Percentiles rank a stretch among this genome's conserved stretches.
phyloP scores from a whole-genome alignment of 805 yeast genomes.

The Yarrowia yakushimensis region DNA sequence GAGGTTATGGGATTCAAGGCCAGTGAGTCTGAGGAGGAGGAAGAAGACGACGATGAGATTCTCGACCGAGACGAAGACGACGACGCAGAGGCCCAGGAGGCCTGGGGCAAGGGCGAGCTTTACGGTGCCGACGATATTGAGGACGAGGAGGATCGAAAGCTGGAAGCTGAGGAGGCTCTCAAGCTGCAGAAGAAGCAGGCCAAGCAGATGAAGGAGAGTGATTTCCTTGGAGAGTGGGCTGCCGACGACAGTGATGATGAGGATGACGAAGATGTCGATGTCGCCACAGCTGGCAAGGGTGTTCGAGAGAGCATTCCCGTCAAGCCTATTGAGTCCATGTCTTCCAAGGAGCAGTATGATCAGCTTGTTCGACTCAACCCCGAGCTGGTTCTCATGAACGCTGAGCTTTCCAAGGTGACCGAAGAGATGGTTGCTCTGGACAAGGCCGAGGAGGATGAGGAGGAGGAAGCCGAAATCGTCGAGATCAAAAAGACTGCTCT shows the following conservation, averaged over 20 bases:
- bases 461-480: constrained; percentile 27
- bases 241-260: constrained; percentile 59
- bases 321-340: constrained; percentile 36
- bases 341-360: constrained; percentile 46
- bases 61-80: constrained; percentile 30
- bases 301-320: constrained; percentile 40
- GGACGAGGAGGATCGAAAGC: constrained; percentile 73
- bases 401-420: constrained; percentile 52
- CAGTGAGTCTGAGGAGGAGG: constrained; percentile 38
- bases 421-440: constrained; percentile 31
- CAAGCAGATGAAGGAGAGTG: constrained; percentile 49
- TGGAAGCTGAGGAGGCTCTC: constrained; percentile 82
- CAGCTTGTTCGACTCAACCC: constrained; percentile 64
- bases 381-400: constrained; percentile 72
- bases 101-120: constrained; percentile 35
- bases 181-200: constrained; percentile 79
- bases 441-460: constrained; percentile 1
- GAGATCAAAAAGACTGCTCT: constrained; percentile 63
- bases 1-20: constrained; percentile 48
- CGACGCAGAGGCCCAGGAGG: constrained; percentile 29
- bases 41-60: constrained; percentile 37
- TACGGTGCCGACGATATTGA: constrained; percentile 64
- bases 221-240: constrained; percentile 45
- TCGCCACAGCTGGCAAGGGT: constrained; percentile 65
- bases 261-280: constrained; percentile 67